A percentile compares a stretch with the other conserved stretches of the same genome.
phyloP scores from a whole-genome alignment of 116 monocot species.

The Papilionanthe hybrid region DNA sequence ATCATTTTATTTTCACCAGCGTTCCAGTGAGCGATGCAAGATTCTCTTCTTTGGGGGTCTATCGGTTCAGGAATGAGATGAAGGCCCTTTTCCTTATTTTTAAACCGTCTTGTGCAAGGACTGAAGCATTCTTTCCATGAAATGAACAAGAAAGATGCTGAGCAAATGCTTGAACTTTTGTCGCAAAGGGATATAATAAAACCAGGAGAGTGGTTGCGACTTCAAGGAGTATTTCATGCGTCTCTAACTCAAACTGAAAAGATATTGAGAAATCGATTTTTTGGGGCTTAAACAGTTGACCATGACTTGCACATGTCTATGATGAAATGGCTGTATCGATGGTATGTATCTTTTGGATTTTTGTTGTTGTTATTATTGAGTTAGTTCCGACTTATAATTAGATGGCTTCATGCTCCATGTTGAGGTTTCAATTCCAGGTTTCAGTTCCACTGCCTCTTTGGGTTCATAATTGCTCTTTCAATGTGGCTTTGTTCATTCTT shows the following conservation, averaged over 20 bases:
- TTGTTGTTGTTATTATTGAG: too few species aligned
- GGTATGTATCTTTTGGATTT: too few species aligned
- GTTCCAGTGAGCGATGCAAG: constrained; percentile 27
- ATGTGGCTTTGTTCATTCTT: too few species aligned
- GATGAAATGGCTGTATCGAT: too few species aligned
- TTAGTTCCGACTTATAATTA: too few species aligned
- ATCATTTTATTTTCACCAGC: constrained; percentile 66
- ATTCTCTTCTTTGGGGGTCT: constrained; percentile 37
- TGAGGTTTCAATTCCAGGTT: too few species aligned
- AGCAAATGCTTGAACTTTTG: constrained; percentile 20
- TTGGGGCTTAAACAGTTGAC: background rate
- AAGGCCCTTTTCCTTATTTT: constrained; percentile 50
- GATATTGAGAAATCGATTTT: constrained; percentile 28
- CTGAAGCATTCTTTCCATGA: constrained; percentile 63
- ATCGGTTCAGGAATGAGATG: constrained; percentile 55
- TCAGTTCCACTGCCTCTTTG: too few species aligned
- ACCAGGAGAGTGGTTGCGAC: constrained; percentile 18
- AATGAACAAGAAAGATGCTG: constrained; percentile 20
- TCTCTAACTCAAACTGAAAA: constrained; percentile 37
- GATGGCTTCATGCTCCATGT: too few species aligned
- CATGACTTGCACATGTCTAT: too few species aligned
- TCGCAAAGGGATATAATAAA: background rate
- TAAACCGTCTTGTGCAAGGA: constrained; percentile 50
- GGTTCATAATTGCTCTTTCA: too few species aligned
- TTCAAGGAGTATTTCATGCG: constrained; percentile 34